Evolutionary conservation across 345 rosid genomes (phyloP).

Genomic region (Gossypium raimondii): DNA sequence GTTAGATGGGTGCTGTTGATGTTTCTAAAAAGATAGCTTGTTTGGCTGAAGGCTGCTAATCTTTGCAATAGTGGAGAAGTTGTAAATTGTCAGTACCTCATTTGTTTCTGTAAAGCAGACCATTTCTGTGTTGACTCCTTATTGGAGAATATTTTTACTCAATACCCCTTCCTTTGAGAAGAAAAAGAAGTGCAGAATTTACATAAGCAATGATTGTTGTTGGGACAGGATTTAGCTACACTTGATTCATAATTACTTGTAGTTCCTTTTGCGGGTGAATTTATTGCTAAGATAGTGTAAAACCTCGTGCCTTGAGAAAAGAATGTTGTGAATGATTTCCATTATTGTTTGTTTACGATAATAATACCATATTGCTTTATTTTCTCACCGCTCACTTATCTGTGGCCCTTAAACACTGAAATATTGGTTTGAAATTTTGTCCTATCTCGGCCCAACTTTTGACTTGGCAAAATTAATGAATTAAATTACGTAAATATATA

Average conservation of each 20-base stretch:
- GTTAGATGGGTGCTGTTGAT: constrained; percentile 16
- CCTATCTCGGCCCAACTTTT: too few species aligned
- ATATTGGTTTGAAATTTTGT: too few species aligned
- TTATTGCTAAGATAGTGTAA: background rate
- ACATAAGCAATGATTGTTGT: background rate
- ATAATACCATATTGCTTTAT: too few species aligned
- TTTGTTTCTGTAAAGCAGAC: constrained; percentile 31
- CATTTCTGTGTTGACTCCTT: constrained; percentile 10
- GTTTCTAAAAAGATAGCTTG: constrained; percentile 19
- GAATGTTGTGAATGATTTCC: too few species aligned
- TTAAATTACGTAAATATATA: too few species aligned
- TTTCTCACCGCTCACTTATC: too few species aligned
- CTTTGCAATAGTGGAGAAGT: constrained; percentile 10
- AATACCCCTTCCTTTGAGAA: background rate
- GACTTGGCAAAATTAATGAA: too few species aligned
- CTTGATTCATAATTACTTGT: background rate
- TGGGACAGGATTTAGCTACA: background rate
- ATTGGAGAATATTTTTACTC: constrained; percentile 10
- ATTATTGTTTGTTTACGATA: too few species aligned
- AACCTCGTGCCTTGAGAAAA: background rate
- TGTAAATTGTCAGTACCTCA: constrained; percentile 26
- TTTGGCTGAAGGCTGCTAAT: constrained; percentile 17
- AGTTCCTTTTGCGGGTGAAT: background rate
- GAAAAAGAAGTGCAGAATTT: background rate
- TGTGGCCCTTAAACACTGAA: too few species aligned